Conservation (phyloP, 768 basidiomycete genomes). For the Lactarius quietus region DNA sequence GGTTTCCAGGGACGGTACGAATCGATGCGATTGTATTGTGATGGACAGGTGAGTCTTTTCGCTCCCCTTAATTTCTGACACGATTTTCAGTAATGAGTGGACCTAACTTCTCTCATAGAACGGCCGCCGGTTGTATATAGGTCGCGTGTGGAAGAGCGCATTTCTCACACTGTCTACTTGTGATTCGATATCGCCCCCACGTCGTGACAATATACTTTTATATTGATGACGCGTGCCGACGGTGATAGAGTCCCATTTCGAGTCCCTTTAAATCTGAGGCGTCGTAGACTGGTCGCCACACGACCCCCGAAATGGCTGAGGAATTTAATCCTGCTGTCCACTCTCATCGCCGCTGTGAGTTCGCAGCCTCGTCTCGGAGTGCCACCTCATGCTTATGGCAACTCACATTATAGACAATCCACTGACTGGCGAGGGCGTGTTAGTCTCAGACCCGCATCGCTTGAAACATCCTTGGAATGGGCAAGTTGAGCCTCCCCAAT, state of each 20-base stretch:
- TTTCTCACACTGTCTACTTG: background rate
- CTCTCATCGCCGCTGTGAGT: conserved; percentile 24
- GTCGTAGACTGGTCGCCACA: background rate
- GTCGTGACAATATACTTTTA: background rate
- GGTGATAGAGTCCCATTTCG: conserved; percentile 1
- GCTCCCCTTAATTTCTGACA: background rate
- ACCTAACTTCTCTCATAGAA: background rate
- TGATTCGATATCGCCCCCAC: conserved; percentile 10
- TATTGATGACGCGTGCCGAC: conserved; percentile 4
- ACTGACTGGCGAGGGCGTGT: conserved; percentile 67
- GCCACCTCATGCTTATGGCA: background rate
- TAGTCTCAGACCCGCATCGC: conserved; percentile 81
- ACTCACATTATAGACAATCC: conserved; percentile 63
- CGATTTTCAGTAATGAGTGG: background rate
- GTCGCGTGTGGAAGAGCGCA: background rate
- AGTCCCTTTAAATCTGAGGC: background rate
- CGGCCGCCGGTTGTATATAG: background rate
- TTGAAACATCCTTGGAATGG: conserved; percentile 90
- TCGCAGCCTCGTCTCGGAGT: conserved; percentile 3
- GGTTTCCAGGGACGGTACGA: background rate
- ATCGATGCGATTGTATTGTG: background rate
- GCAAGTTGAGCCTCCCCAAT: conserved; percentile 67
- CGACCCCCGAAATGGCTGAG: conserved; percentile 11
- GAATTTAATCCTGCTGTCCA: conserved; percentile 21
- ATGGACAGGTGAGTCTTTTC: background rate